Conservation (phyloP, 768 basidiomycete genomes). For the Porpolomopsis calyptriformis region DNA sequence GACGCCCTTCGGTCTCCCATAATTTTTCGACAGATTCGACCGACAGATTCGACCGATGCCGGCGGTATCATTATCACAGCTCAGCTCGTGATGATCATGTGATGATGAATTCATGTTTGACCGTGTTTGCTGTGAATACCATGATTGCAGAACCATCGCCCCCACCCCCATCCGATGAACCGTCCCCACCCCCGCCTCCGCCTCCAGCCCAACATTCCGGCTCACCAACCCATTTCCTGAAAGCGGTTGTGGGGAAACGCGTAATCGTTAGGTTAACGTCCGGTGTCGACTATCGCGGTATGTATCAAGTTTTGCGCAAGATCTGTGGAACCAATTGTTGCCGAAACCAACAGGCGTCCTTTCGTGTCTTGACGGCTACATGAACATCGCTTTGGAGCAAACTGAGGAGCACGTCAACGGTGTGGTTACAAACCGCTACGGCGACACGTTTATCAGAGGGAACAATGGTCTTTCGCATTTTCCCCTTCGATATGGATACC, state of each 20-base stretch:
- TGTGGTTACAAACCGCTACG: conserved; percentile 76
- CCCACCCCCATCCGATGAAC: conserved; percentile 1
- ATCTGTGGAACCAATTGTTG: not conserved
- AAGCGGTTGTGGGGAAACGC: conserved; percentile 91
- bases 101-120: no score
- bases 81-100: no score
- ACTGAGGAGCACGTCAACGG: conserved; percentile 94
- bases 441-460: conserved; percentile 91
- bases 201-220: conserved; percentile 46
- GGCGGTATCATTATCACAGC: no score
- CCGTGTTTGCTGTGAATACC: no score
- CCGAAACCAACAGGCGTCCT: conserved; percentile 52
- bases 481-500: not conserved
- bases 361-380: conserved; percentile 95
- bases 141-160: not conserved
- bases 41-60: no score
- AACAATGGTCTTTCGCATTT: conserved; percentile 60
- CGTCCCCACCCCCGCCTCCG: conserved; percentile 21
- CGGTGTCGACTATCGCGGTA: conserved; percentile 90
- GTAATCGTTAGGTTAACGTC: conserved; percentile 88
- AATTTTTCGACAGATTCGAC: no score
- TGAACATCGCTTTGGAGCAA: conserved; percentile 98
- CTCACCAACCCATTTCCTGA: conserved; percentile 86
- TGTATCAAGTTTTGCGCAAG: conserved; percentile 12
- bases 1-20: no score